phyloP scores from a whole-genome alignment of 2,329 filamentous ascomycete species.

The Fusarium hainanense region DNA sequence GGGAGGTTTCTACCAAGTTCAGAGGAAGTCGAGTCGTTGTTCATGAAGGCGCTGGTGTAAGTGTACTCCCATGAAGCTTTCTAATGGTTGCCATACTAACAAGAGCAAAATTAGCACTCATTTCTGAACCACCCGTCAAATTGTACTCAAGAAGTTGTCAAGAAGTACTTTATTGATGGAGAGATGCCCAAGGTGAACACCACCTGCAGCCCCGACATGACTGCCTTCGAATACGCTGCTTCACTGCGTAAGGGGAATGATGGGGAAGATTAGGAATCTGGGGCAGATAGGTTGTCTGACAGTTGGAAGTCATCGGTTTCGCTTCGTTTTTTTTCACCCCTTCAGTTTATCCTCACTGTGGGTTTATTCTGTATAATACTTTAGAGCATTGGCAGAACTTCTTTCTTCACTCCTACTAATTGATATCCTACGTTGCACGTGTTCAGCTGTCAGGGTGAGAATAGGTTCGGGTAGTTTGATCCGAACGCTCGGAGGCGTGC shows the following conservation, averaged over 20 bases:
- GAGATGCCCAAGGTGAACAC: conserved; percentile 6
- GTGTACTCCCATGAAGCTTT: neutral
- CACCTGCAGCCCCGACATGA: neutral
- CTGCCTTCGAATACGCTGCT: neutral
- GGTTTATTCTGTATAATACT: neutral
- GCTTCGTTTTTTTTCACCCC: neutral
- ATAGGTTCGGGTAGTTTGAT: neutral
- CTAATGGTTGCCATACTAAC: too few species aligned
- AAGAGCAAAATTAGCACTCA: too few species aligned
- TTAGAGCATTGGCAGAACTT: neutral
- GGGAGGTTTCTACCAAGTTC: neutral
- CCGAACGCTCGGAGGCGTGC: neutral
- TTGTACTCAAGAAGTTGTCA: too few species aligned
- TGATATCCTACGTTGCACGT: neutral
- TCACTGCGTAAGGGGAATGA: too few species aligned
- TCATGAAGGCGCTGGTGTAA: conserved; percentile 12
- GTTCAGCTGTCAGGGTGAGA: neutral
- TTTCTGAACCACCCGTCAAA: too few species aligned
- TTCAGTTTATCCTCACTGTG: neutral
- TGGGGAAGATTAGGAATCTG: neutral
- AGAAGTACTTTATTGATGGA: neutral
- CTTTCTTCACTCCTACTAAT: neutral
- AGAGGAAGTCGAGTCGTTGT: conserved; percentile 9
- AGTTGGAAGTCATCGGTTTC: neutral
- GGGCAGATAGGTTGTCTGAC: neutral